Percentiles rank a stretch among this genome's conserved stretches.
Evolutionary conservation across 306 rosid species (phyloP).

Genomic region (Vicia sativa): DNA sequence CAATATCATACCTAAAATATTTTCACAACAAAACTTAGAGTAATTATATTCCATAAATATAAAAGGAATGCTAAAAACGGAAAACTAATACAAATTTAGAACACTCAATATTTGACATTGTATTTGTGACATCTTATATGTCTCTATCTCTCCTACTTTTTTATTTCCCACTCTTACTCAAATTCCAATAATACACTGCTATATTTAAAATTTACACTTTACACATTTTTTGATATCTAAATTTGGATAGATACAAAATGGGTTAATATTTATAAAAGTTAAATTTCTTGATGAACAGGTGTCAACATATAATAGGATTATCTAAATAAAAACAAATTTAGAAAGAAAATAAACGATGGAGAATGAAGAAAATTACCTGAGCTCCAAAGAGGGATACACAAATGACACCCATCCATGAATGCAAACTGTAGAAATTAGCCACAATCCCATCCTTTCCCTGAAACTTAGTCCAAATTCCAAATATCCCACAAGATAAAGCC

Average conservation of each 20-base stretch:
- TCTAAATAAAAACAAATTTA: neutral
- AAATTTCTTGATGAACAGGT: neutral
- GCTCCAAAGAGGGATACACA: slow-evolving; percentile 70
- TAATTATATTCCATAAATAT: neutral
- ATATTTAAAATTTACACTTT: too few relatives aligned
- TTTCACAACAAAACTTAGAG: too few relatives aligned
- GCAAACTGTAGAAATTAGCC: slow-evolving; percentile 83
- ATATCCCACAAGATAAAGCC: slow-evolving; percentile 75
- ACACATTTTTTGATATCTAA: too few relatives aligned
- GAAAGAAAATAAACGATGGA: neutral
- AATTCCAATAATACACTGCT: too few relatives aligned
- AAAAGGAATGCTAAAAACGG: neutral
- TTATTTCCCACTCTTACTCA: too few relatives aligned
- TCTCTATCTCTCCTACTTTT: too few relatives aligned
- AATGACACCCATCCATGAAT: slow-evolving; percentile 95
- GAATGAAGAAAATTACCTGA: slow-evolving; percentile 57
- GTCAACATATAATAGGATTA: neutral
- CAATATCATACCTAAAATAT: too few relatives aligned
- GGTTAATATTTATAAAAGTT: neutral
- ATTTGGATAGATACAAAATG: too few relatives aligned
- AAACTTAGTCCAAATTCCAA: slow-evolving; percentile 89
- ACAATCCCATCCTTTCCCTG: slow-evolving; percentile 66
- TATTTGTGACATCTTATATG: too few relatives aligned
- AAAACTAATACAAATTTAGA: neutral
- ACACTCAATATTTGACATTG: too few relatives aligned